Evolutionary conservation across 305 asterid genomes (phyloP), one percentile per base, ranked within the genome.

Genomic region (Fraxinus velutina): DNA sequence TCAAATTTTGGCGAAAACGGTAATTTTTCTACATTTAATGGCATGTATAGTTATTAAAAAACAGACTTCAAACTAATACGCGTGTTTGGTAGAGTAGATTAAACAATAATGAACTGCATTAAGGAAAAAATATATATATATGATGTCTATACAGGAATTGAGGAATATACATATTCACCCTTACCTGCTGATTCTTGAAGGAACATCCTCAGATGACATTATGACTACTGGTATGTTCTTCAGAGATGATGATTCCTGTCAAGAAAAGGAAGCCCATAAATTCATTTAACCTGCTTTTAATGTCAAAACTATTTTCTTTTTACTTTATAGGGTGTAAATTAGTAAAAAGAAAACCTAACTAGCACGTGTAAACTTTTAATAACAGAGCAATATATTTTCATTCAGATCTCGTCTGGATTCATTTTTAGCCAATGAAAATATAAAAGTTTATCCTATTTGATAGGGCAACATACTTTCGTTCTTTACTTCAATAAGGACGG

Each of bases 121-220:
- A 47, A 47, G 3, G 6, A 13, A 47, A 44, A 13, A 0, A 24
- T 22, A 22, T 22, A 22, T 44, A 12, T 13, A 47, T 3, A 32
- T 32, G 57, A 13, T 6, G 27, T 60, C 29, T 0, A 21, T 19
- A 21, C 5, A 21, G 68, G 68, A 55, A 55, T 17, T 60, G 24
- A 22, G 24, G 24, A 24, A 24, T 24, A 24, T 60, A n/a, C 2
- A 42, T 5, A 33, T 68, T 6, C 21, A 19, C 30, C 77, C 75
- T 84, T 91, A 94, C 97, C 97, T 94, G 83, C 72, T 94, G 86
- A 94, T 93, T 86, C 98, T 94, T 70, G 98, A 94, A 62, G 97
- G 97, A 60, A 93, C 96, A 90, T 94, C 92, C 88, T 94, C 97
- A 55, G 98, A 94, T 73, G 98, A 94, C 98, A 94, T 93, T 52